Evolutionary conservation across 2,329 filamentous ascomycete genomes (phyloP), one percentile per base, ranked within the genome.

Genomic region (Alternaria sp.): DNA sequence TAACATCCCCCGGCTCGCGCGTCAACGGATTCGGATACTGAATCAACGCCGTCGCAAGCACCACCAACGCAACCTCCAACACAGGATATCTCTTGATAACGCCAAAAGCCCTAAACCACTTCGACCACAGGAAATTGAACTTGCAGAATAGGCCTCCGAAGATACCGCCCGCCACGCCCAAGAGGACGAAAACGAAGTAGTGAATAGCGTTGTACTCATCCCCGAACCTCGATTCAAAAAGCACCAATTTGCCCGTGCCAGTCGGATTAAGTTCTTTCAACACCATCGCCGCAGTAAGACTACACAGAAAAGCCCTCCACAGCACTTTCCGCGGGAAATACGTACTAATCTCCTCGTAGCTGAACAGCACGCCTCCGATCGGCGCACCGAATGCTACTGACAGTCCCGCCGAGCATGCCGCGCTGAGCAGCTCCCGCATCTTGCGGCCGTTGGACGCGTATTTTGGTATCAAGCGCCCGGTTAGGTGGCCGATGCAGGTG

Each of bases 301-400:
- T 87, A 74, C 87, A 89, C 21, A 89, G 79, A 65, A 89, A 89
- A 0, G 86, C 85, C 50, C 84, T 79, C 86, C 86, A 89, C 4
- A 89, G 81, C n/a, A 86, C 84, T 65, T 85, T 86, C 2, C 85
- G 79, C 0, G 86, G 87, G 57, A 89, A 89, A 62, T 88, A 88
- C 0, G 86, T 88, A 65, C 82, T 85, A 64, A 89, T 87, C 77
- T 89, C 87, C 77, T 84, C 70, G 47, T 88, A 88, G 47, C 83
- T 85, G 73, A 89, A 89, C 5, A 89, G 77, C 0, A 89, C 87
- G 9, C 87, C 87, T 1, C 87, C 87, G 55, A 89, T 88, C 0
- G 87, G 88, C 19, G 87, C 87, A 6, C 87, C 87, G 67, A 89
- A 89, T 0, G 87, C 87, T 0, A 89, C 87, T 17, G 84, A 86